A percentile compares a stretch with the other conserved stretches of the same genome.
Conservation (phyloP, 495 filamentous ascomycete genomes). For the Daldinia grandis region DNA sequence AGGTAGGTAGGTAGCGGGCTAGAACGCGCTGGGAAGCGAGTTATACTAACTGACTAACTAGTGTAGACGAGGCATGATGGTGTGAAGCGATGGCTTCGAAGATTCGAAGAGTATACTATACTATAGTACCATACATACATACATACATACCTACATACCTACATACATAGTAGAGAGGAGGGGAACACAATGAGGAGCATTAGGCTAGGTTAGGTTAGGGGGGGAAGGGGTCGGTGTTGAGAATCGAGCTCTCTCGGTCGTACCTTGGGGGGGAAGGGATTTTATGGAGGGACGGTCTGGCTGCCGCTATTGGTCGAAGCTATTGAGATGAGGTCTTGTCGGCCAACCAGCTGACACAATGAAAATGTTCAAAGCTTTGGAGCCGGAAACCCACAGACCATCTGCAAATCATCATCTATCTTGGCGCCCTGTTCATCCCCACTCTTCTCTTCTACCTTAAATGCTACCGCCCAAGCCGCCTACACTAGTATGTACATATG, state of each 20-base stretch:
- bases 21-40: conserved; percentile 38
- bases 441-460: conserved; percentile 44
- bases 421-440: conserved; percentile 37
- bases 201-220: conserved; percentile 15
- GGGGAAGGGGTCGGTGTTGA: conserved; percentile 30
- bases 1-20: too few species aligned
- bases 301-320: conserved; percentile 39
- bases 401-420: conserved; percentile 45
- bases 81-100: conserved; percentile 33
- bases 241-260: conserved; percentile 20
- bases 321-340: conserved; percentile 44
- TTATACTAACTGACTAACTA: conserved; percentile 12
- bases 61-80: conserved; percentile 29
- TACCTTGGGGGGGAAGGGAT: conserved; percentile 38
- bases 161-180: too few species aligned
- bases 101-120: conserved; percentile 38
- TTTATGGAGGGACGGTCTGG: conserved; percentile 13
- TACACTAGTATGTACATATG: too few species aligned
- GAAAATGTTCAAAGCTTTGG: conserved; percentile 36
- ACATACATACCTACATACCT: too few species aligned
- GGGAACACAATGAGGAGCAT: conserved; percentile 36
- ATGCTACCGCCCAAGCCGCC: conserved; percentile 44
- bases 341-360: conserved; percentile 49
- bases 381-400: conserved; percentile 45
- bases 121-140: too few species aligned